Evolutionary conservation across 345 rosid species (phyloP).

Genomic region (Erysimum cheiranthoides): DNA sequence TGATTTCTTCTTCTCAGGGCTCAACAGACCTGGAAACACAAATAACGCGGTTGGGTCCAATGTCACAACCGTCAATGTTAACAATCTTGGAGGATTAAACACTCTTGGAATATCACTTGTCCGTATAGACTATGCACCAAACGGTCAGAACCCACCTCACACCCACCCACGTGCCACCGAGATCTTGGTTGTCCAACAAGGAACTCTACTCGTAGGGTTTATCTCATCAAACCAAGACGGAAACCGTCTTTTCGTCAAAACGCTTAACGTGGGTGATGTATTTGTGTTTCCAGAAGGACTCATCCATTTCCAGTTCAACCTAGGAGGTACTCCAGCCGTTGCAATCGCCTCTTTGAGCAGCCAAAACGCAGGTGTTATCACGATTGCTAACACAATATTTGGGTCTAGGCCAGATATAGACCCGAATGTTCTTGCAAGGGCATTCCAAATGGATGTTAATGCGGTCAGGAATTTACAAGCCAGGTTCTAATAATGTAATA

Average conservation of each 20-base stretch:
- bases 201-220: slow-evolving; percentile 52
- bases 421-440: slow-evolving; percentile 35
- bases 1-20: slow-evolving; percentile 27
- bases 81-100: slow-evolving; percentile 46
- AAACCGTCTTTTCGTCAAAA: slow-evolving; percentile 39
- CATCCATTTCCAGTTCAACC: slow-evolving; percentile 51
- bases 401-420: slow-evolving; percentile 40
- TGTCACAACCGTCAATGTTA: slow-evolving; percentile 36
- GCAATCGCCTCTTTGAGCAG: slow-evolving; percentile 43
- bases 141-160: slow-evolving; percentile 44
- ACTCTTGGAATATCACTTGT: slow-evolving; percentile 40
- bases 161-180: slow-evolving; percentile 38
- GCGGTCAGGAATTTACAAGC: slow-evolving; percentile 27
- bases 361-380: slow-evolving; percentile 38
- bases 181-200: slow-evolving; percentile 42
- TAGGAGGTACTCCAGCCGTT: slow-evolving; percentile 43
- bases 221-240: slow-evolving; percentile 49
- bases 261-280: slow-evolving; percentile 37
- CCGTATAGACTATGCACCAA: slow-evolving; percentile 44
- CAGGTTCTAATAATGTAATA: slow-evolving; percentile 20
- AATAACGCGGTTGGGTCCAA: slow-evolving; percentile 26
- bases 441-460: slow-evolving; percentile 36
- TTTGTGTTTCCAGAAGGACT: slow-evolving; percentile 44
- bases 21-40: slow-evolving; percentile 30
- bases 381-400: slow-evolving; percentile 42